Conservation (phyloP, 768 basidiomycete species). For the Dentipellis sp. region DNA sequence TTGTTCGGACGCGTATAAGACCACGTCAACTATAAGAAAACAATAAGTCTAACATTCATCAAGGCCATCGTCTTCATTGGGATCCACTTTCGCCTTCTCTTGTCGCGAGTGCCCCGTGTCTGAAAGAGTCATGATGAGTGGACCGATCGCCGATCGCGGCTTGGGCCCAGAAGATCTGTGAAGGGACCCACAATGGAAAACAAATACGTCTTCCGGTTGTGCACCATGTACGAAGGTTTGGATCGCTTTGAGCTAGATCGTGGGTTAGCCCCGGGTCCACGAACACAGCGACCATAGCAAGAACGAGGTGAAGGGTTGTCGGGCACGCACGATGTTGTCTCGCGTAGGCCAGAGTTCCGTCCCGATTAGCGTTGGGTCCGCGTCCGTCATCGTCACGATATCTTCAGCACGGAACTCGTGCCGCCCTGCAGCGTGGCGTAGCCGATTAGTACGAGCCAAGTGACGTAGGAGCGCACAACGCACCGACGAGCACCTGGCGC, state of each 20-base stretch:
- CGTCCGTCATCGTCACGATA: constrained; percentile 10
- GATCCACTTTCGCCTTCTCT: background rate
- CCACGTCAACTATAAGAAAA: background rate
- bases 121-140: background rate
- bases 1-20: background rate
- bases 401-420: constrained; percentile 1
- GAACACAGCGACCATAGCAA: background rate
- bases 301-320: background rate
- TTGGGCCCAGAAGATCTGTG: background rate
- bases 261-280: background rate
- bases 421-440: background rate
- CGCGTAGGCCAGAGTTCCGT: constrained; percentile 4
- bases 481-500: constrained; percentile 2
- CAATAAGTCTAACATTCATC: constrained; percentile 2
- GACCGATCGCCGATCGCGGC: background rate
- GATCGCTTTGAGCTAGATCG: constrained; percentile 10
- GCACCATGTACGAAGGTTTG: constrained; percentile 6
- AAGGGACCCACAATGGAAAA: constrained; percentile 12
- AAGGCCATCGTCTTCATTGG: background rate
- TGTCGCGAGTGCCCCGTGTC: constrained; percentile 6
- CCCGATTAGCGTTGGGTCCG: background rate
- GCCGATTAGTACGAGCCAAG: background rate
- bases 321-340: constrained; percentile 9
- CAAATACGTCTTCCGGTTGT: constrained; percentile 8
- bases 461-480: background rate